Percentiles rank a stretch among this genome's conserved stretches.
These are phyloP conservation scores for Arxiozyma slooffiae DNA, from an alignment of 1,139 yeast species.

Conservation along the genomic window DNA sequence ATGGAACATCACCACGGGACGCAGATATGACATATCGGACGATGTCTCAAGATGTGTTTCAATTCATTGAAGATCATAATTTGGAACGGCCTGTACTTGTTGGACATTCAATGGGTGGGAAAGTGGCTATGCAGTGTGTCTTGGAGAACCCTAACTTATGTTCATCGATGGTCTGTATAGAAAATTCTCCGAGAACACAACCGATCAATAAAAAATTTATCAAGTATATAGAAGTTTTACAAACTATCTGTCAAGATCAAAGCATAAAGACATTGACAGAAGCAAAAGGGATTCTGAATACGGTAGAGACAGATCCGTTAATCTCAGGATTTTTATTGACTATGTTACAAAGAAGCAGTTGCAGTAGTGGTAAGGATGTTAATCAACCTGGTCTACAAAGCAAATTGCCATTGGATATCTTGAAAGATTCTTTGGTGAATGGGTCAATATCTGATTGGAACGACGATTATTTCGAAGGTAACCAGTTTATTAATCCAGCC, in stretches of 20 bases:
- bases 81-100: constrained; percentile 50
- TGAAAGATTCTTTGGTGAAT: too few species aligned
- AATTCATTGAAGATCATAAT: constrained; percentile 45
- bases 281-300: constrained; percentile 54
- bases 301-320: constrained; percentile 49
- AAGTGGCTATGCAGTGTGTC: constrained; percentile 82
- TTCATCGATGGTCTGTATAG: constrained; percentile 64
- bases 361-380: too few species aligned
- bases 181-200: constrained; percentile 75
- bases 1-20: constrained; percentile 76
- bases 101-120: constrained; percentile 98
- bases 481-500: constrained; percentile 62
- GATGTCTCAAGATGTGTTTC: constrained; percentile 75
- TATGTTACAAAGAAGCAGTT: constrained; percentile 43
- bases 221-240: constrained; percentile 55
- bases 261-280: constrained; percentile 46
- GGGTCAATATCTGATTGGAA: constrained; percentile 68
- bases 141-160: constrained; percentile 59
- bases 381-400: constrained; percentile 28
- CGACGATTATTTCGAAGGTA: not conserved
- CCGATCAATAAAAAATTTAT: constrained; percentile 49
- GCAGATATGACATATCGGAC: constrained; percentile 66
- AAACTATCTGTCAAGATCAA: constrained; percentile 1
- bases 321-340: constrained; percentile 63
- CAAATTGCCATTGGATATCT: too few species aligned